phyloP scores from a whole-genome alignment of 2,329 filamentous ascomycete species.

The Aspergillus versicolor region DNA sequence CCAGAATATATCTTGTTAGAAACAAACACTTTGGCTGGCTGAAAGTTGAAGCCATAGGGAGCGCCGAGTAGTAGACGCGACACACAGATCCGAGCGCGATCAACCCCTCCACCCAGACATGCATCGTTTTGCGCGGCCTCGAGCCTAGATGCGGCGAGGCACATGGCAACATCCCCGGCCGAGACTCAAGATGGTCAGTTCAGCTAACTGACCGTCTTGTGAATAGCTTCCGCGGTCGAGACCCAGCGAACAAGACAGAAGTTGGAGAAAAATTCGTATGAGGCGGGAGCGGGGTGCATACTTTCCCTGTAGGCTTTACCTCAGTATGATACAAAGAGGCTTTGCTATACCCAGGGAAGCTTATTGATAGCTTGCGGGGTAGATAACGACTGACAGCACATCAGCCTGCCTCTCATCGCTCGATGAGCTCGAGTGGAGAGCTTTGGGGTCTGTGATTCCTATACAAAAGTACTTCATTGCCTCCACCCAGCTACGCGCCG shows the following conservation, averaged over 20 bases:
- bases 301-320: neutral
- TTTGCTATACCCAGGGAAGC: neutral
- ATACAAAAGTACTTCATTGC: neutral
- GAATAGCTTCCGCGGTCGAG: conserved; percentile 1
- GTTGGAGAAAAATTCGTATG: neutral
- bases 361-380: conserved; percentile 7
- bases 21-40: neutral
- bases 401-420: neutral
- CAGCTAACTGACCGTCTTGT: neutral
- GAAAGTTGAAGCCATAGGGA: neutral
- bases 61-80: neutral
- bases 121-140: neutral
- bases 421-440: neutral
- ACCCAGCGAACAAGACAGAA: neutral
- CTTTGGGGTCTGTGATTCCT: too few relatives aligned
- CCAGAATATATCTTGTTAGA: neutral
- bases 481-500: neutral
- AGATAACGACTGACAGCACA: conserved; percentile 4
- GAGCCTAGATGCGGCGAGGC: neutral
- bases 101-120: conserved; percentile 3
- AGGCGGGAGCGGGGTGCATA: conserved; percentile 5
- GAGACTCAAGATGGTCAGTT: neutral
- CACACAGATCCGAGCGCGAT: conserved; percentile 12
- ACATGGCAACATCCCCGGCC: neutral
- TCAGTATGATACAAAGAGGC: neutral